These are phyloP conservation scores for Eragrostis nindensis DNA, from an alignment of 176 grass and related monocot species.

Conservation along the genomic window DNA sequence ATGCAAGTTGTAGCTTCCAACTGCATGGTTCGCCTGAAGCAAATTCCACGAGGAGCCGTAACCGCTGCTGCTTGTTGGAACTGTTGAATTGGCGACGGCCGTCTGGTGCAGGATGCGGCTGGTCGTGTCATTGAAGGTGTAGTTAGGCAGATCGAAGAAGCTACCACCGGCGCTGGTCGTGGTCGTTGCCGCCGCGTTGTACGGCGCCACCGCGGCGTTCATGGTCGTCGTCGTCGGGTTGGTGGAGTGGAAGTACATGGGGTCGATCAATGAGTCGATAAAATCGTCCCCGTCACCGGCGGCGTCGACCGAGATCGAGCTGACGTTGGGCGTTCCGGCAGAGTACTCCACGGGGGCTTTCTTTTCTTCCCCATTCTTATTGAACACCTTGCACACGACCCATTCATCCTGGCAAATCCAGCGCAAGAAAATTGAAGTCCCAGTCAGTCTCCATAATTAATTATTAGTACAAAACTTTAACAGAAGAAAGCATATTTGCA, in stretches of 20 bases:
- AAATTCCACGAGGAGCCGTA: constrained; percentile 25
- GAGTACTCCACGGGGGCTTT: background rate
- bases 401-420: constrained; percentile 26
- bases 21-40: background rate
- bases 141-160: constrained; percentile 33
- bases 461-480: background rate
- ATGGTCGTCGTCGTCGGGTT: background rate
- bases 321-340: constrained; percentile 37
- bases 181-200: background rate
- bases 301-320: constrained; percentile 36
- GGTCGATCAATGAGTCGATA: constrained; percentile 40
- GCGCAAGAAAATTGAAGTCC: background rate
- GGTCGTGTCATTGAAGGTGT: constrained; percentile 21
- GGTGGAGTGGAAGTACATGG: constrained; percentile 29
- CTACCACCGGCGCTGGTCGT: too few relatives aligned
- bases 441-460: background rate
- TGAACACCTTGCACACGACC: constrained; percentile 45
- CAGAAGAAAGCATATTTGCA: background rate
- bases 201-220: background rate
- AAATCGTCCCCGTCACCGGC: constrained; percentile 3
- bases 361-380: background rate
- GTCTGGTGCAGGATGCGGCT: background rate
- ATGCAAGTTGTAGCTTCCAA: constrained; percentile 38
- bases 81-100: background rate
- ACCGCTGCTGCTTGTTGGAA: background rate